Base-by-base conservation (phyloP, 371 early-diverging fungal genomes). In the Mortierella sp. region DNA sequence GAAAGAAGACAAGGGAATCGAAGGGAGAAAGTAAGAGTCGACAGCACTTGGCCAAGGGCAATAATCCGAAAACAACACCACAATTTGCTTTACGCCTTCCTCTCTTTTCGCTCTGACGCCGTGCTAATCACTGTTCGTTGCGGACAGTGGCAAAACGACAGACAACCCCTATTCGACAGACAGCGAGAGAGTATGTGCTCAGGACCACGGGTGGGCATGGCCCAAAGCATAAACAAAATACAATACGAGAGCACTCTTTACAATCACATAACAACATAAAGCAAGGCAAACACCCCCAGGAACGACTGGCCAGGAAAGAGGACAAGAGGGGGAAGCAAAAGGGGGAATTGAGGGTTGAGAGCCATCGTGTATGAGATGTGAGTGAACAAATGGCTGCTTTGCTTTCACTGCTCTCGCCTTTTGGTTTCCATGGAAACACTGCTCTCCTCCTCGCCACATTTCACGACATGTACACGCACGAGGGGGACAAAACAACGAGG, bases 251-350 rank as follows among this genome's bases (percentile, higher is more conserved):
- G 74, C 37, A 55, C 16, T 26, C 48, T 9, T 67, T 31, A 11
- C 46, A 26, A 26, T 44, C 46, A 46, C 70, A 21, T n/a, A 26
- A 57, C 14, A 11, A 4, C 61, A 31, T 3, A 28, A 61, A 21
- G 19, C 34, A 31, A 34, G 6, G 2, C 67, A 5, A 64, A 37
- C 67, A 64, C 40, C 16, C 16, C 37, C 24, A 61, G 19, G 40
- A 64, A 37, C 67, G 67, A 64, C 40, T 64, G 67, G 67, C 16
- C 40, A 64, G 37, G 37, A 64, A 37, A 24, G 40, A 64, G 21
- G 24, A n/a, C n/a, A n/a, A n/a, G n/a, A n/a, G n/a, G n/a, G n/a
- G n/a, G n/a, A n/a, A n/a, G n/a, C n/a, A n/a, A n/a, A n/a, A n/a
- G n/a, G n/a, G n/a, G n/a, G n/a, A n/a, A n/a, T n/a, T n/a, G 2